These are phyloP conservation scores for Pseudotsuga menziesii DNA, from an alignment of 75 land plant genomes.

Conservation along the genomic window DNA sequence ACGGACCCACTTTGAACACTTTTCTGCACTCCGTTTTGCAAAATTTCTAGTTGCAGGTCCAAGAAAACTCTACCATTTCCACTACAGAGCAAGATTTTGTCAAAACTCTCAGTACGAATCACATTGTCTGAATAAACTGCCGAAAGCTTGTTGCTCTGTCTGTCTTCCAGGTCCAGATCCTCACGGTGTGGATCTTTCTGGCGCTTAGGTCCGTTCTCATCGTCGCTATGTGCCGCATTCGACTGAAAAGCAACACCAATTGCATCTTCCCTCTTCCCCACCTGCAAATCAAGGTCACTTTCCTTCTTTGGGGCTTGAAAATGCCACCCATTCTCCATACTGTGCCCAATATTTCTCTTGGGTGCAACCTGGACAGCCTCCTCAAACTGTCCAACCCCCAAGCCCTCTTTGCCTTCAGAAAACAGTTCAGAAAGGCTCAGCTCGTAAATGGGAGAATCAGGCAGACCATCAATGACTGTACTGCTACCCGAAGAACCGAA, in stretches of 20 bases:
- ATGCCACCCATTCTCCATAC: background rate
- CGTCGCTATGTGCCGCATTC: background rate
- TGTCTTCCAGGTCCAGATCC: conserved; percentile 37
- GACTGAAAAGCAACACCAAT: background rate
- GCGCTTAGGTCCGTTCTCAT: conserved; percentile 12
- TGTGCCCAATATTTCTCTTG: background rate
- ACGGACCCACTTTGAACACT: conserved; percentile 7
- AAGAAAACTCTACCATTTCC: conserved; percentile 6
- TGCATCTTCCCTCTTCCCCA: conserved; percentile 20
- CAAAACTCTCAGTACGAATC: conserved; percentile 44
- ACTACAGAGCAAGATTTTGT: conserved; percentile 28
- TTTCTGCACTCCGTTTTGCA: conserved; percentile 20
- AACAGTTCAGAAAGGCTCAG: background rate
- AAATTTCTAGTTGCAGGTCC: conserved; percentile 6
- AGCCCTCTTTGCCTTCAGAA: background rate
- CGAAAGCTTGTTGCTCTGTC: conserved; percentile 43
- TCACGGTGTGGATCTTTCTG: conserved; percentile 23
- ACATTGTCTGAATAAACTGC: conserved; percentile 24
- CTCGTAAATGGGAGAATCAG: conserved; percentile 9
- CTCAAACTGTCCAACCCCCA: background rate
- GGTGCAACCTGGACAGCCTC: background rate
- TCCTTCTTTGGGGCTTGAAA: conserved; percentile 6
- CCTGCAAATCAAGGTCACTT: conserved; percentile 11
- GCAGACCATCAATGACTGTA: conserved; percentile 2
- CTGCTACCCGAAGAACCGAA: conserved; percentile 10